Evolutionary conservation across 2,329 filamentous ascomycete genomes (phyloP).

Genomic region (Ophiostoma perfectum): DNA sequence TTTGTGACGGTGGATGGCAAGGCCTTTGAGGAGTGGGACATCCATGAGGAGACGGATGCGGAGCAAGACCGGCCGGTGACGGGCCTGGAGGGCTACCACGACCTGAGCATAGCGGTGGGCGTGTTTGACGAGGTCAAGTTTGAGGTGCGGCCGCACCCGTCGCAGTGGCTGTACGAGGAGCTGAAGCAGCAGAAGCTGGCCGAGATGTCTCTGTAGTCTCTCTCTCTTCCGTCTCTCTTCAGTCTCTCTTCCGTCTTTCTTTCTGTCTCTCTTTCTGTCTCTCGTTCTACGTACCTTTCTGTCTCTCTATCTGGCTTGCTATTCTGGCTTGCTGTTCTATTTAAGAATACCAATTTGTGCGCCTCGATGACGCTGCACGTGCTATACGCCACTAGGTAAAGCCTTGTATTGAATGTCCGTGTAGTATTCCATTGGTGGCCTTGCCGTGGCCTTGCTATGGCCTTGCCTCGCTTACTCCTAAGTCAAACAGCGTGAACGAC

Average conservation of each 20-base stretch:
- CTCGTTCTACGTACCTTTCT: neutral
- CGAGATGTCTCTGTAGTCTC: neutral
- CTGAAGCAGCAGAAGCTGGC: constrained; percentile 8
- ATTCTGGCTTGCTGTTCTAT: neutral
- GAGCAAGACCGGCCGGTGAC: constrained; percentile 55
- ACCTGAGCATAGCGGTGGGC: constrained; percentile 66
- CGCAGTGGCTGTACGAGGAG: constrained; percentile 42
- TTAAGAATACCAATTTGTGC: neutral
- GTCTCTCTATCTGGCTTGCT: neutral
- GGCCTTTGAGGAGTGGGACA: constrained; percentile 58
- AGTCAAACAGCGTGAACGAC: neutral
- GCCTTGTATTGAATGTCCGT: neutral
- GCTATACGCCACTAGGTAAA: neutral
- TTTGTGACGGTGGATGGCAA: constrained; percentile 67
- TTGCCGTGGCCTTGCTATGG: neutral
- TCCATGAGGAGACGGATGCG: constrained; percentile 68
- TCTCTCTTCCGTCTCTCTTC: neutral
- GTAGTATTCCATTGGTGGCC: neutral
- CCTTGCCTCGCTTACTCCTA: neutral
- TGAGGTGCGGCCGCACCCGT: constrained; percentile 58
- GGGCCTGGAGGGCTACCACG: constrained; percentile 65
- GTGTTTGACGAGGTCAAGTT: constrained; percentile 63
- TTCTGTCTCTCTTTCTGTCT: neutral
- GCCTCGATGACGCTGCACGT: neutral
- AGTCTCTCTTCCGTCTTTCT: neutral